A percentile compares a stretch with the other conserved stretches of the same genome.
These are phyloP conservation scores for Paramyrothecium roridum DNA, from an alignment of 2,329 filamentous ascomycete genomes.

Conservation along the genomic window DNA sequence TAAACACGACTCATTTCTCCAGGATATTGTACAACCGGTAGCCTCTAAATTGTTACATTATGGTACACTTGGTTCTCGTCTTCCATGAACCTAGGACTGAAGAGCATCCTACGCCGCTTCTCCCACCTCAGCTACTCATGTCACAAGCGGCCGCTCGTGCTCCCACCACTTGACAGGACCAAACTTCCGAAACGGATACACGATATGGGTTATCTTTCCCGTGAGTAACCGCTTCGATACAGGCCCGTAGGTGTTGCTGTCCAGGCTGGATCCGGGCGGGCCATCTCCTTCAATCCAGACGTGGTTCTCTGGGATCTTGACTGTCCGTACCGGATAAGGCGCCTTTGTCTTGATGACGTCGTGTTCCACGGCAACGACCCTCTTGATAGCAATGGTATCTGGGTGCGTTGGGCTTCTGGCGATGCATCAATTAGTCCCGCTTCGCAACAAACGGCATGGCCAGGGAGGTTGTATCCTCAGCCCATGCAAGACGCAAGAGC, in stretches of 20 bases:
- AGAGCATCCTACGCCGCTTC: neutral
- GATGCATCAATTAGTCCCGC: neutral
- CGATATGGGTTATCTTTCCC: conserved; percentile 68
- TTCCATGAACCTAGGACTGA: too few relatives aligned
- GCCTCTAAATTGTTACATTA: too few relatives aligned
- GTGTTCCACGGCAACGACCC: conserved; percentile 77
- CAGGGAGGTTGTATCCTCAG: neutral
- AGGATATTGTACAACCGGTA: too few relatives aligned
- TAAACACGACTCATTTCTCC: too few relatives aligned
- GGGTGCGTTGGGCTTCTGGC: conserved; percentile 68
- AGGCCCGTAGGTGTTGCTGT: conserved; percentile 90
- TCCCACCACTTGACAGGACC: conserved; percentile 58
- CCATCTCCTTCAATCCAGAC: conserved; percentile 96
- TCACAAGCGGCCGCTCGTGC: conserved; percentile 28
- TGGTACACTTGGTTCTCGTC: too few relatives aligned
- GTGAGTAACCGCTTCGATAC: conserved; percentile 72
- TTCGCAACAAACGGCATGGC: neutral
- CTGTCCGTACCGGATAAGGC: conserved; percentile 52
- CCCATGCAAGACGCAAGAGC: conserved; percentile 13
- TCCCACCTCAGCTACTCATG: conserved; percentile 6
- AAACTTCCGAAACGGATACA: conserved; percentile 64
- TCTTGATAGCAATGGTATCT: conserved; percentile 70
- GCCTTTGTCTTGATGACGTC: conserved; percentile 68
- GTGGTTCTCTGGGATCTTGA: conserved; percentile 76
- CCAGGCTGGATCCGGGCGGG: conserved; percentile 63